Evolutionary conservation across 73 alveolate genomes (phyloP).

Genomic region (Paramecium pentaurelia): DNA sequence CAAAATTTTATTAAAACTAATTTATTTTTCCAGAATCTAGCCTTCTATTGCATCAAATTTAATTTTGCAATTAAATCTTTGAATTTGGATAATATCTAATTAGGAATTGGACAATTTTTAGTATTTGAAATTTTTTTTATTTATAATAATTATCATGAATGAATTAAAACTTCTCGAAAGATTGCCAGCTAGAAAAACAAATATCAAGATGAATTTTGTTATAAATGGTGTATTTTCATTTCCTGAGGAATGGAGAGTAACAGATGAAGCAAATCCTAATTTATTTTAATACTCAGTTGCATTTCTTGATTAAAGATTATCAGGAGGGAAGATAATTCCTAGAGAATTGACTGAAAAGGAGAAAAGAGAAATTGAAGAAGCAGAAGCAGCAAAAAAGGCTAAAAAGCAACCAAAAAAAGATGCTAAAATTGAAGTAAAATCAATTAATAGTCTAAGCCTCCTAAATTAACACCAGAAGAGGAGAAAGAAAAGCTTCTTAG

Average conservation of each 20-base stretch:
- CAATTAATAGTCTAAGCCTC: not conserved
- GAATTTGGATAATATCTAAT: too few species aligned
- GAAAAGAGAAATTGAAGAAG: slow-evolving; percentile 78
- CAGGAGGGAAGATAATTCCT: slow-evolving; percentile 68
- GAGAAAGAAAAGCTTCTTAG: slow-evolving; percentile 63
- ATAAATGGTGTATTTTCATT: slow-evolving; percentile 17
- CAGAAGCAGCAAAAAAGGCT: slow-evolving; percentile 66
- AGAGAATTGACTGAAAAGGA: slow-evolving; percentile 79
- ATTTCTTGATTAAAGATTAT: slow-evolving; percentile 52
- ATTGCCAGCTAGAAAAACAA: not conserved
- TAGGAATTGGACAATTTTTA: too few species aligned
- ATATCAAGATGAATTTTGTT: not conserved
- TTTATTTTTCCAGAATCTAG: too few species aligned
- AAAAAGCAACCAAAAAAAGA: slow-evolving; percentile 68
- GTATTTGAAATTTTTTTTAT: too few species aligned
- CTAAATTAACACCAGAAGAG: slow-evolving; percentile 79
- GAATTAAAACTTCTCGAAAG: not conserved
- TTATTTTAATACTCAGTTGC: slow-evolving; percentile 64
- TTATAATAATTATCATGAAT: not conserved
- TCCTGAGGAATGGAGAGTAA: slow-evolving; percentile 34
- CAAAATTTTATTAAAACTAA: too few species aligned
- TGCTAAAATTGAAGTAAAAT: slow-evolving; percentile 66
- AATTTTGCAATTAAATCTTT: too few species aligned
- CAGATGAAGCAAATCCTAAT: slow-evolving; percentile 4
- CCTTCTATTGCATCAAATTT: too few species aligned